phyloP scores from a whole-genome alignment of 345 rosid species.

The Hypericum perforatum region DNA sequence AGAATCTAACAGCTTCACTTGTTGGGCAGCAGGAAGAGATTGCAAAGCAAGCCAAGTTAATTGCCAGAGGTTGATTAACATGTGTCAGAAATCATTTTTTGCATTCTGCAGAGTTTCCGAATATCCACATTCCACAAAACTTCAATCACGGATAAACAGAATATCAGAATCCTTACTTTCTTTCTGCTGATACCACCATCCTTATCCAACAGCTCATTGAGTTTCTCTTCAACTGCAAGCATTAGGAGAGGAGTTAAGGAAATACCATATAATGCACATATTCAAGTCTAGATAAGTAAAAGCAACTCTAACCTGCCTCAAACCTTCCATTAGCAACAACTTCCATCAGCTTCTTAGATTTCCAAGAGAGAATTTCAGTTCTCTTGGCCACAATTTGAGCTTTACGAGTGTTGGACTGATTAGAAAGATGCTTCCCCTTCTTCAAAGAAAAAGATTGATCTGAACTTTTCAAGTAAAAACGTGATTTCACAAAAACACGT shows the following conservation, averaged over 20 bases:
- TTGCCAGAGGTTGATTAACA: too few relatives aligned
- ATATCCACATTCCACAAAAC: too few relatives aligned
- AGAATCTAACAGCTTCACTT: too few relatives aligned
- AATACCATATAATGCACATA: not conserved
- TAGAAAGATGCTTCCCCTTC: conserved; percentile 41
- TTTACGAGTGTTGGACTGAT: conserved; percentile 37
- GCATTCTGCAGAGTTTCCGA: too few relatives aligned
- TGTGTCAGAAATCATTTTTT: too few relatives aligned
- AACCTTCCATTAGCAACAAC: conserved; percentile 56
- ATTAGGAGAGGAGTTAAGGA: conserved; percentile 7
- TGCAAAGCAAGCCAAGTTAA: too few relatives aligned
- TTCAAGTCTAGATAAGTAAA: conserved; percentile 1
- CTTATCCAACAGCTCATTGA: conserved; percentile 84
- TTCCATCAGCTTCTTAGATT: conserved; percentile 51
- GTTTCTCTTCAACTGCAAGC: conserved; percentile 87
- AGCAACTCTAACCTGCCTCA: conserved; percentile 59
- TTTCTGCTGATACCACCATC: conserved; percentile 89
- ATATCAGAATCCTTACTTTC: conserved; percentile 44
- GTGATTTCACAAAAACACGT: conserved; percentile 39
- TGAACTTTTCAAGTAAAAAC: conserved; percentile 48
- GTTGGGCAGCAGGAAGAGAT: too few relatives aligned
- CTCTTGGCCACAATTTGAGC: conserved; percentile 39
- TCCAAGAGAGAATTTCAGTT: conserved; percentile 37
- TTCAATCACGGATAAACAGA: conserved; percentile 3
- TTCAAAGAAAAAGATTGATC: conserved; percentile 36